These are phyloP conservation scores for Ophiostoma angusticollis DNA, from an alignment of 2,329 filamentous ascomycete species.

Conservation along the genomic window DNA sequence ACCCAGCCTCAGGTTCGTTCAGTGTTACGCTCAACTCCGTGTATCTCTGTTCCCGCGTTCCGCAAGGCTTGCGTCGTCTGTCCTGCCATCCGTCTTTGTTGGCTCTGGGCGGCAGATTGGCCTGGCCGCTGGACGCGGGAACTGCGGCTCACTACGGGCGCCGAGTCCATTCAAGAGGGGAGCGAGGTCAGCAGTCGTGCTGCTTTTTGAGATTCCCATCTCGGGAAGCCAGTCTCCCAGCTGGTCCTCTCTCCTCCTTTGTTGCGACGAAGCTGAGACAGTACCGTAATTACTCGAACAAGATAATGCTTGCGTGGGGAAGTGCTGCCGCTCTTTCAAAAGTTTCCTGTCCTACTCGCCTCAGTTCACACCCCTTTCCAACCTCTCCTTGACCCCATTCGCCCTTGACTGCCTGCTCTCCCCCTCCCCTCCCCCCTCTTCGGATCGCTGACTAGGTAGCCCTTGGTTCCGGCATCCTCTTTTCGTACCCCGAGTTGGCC, in stretches of 20 bases:
- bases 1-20: slow-evolving; percentile 11
- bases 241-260: not conserved
- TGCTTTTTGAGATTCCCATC: too few species aligned
- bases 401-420: slow-evolving; percentile 13
- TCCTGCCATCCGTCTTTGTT: not conserved
- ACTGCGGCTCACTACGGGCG: slow-evolving; percentile 77
- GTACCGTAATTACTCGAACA: slow-evolving; percentile 95
- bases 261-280: slow-evolving; percentile 70
- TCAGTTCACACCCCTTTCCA: slow-evolving; percentile 11
- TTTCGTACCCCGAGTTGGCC: slow-evolving; percentile 69
- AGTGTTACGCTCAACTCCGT: slow-evolving; percentile 9
- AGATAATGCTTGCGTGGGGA: slow-evolving; percentile 99
- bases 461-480: slow-evolving; percentile 72
- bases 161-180: slow-evolving; percentile 40
- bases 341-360: not conserved
- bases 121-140: slow-evolving; percentile 7
- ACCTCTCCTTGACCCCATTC: slow-evolving; percentile 12
- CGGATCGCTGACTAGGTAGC: slow-evolving; percentile 42
- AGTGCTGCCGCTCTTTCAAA: slow-evolving; percentile 66
- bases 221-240: too few species aligned
- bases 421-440: slow-evolving; percentile 8
- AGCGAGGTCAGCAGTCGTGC: not conserved
- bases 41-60: slow-evolving; percentile 8
- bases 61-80: not conserved
- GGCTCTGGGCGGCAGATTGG: not conserved